Evolutionary conservation across 805 yeast genomes (phyloP).

Genomic region (Kazachstania africana): DNA sequence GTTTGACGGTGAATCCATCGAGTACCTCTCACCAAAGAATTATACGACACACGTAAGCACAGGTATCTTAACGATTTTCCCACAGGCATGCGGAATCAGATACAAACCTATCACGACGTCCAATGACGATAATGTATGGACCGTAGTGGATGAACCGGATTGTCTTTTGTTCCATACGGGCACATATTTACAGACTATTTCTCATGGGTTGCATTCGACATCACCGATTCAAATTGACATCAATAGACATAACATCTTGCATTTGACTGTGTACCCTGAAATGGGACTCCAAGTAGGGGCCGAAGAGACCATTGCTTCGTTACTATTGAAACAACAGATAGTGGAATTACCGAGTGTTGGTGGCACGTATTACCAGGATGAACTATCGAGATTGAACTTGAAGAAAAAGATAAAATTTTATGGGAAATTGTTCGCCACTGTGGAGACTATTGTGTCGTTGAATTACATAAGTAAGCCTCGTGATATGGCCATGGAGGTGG

Average conservation of each 20-base stretch:
- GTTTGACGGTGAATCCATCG: slow-evolving; percentile 9
- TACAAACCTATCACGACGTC: slow-evolving; percentile 16
- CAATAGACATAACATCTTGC: slow-evolving; percentile 6
- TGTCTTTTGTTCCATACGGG: slow-evolving; percentile 24
- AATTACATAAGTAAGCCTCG: slow-evolving; percentile 14
- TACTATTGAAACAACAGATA: slow-evolving; percentile 14
- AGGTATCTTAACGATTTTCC: slow-evolving; percentile 21
- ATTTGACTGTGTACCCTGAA: slow-evolving; percentile 16
- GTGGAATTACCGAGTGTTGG: slow-evolving; percentile 18
- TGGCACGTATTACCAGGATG: slow-evolving; percentile 12
- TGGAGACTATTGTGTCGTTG: slow-evolving; percentile 22
- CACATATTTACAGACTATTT: slow-evolving; percentile 8
- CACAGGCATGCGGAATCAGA: slow-evolving; percentile 16
- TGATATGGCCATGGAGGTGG: slow-evolving; percentile 12
- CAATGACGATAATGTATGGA: slow-evolving; percentile 19
- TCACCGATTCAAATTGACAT: slow-evolving; percentile 15
- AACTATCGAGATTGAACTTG: slow-evolving; percentile 8
- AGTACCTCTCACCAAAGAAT: slow-evolving; percentile 10
- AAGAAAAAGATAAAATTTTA: slow-evolving; percentile 9
- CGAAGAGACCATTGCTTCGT: slow-evolving; percentile 5
- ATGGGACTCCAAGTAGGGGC: slow-evolving; percentile 5
- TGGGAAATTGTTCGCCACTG: slow-evolving; percentile 15
- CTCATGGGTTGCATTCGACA: slow-evolving; percentile 15
- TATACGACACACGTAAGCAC: slow-evolving; percentile 9
- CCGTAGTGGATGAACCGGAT: slow-evolving; percentile 13